Evolutionary conservation across 768 basidiomycete genomes (phyloP), one percentile per base, ranked within the genome.

Genomic region (Symmetrospora coprosmae): DNA sequence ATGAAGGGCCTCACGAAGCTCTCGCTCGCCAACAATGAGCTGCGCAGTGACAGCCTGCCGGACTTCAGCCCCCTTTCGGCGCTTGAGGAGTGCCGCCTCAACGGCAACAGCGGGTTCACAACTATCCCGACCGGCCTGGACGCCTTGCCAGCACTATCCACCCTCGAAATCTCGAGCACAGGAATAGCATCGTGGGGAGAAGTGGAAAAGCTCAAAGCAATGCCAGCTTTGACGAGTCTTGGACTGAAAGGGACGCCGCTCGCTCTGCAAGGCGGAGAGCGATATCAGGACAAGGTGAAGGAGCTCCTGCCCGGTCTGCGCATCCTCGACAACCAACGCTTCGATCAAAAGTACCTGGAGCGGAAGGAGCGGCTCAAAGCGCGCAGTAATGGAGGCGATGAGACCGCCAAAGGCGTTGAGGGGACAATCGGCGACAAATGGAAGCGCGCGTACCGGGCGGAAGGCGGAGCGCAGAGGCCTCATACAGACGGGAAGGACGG

Each of bases 271-370:
- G n/a, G 48, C 45, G n/a, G 65, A 65, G 16, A 62, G 60, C 5
- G 47, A 63, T 31, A 52, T 25, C 46, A 35, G 25, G 48, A n/a
- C 47, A 61, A 61, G 50, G 46, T 31, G 8, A 64, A 65, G 60
- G 60, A 53, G 21, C 38, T 64, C 9, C 63, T 68, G 27, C 67
- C 67, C 16, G 30, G 40, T 0, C 64, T 68, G 8, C 64, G 67
- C 13, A 68, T 66, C 50, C 63, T 68, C 53, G 65, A 68, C 49
- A 64, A 60, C 50, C 31, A 47, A 25, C 67, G 67, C 23, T 66
- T 66, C 62, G 67, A 68, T 48, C 48, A 64, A 31, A 65, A 66
- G 23, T 49, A 41, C 50, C 43, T 56, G 37, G 65, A 65, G 30
- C 59, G 66, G 9, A 68, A 68, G 27, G 39, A 49, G 16, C 16